Evolutionary conservation across 2,329 filamentous ascomycete species (phyloP), one percentile per base, ranked within the genome.

Genomic region (Aspergillus novofumigatus): DNA sequence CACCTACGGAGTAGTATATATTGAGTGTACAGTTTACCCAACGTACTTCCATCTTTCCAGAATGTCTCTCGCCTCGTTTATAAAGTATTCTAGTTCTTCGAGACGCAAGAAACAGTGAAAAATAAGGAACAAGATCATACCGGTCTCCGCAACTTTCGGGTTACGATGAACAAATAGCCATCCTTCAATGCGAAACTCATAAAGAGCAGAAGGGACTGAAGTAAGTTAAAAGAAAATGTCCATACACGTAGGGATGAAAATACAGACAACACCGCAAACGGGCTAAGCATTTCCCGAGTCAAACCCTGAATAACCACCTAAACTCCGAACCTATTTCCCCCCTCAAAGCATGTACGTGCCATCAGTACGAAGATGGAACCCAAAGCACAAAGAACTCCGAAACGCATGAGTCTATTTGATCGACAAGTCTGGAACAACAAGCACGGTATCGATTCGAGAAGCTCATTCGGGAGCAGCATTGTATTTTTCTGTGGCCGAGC

Each of bases 401-500:
- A 26, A 54, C 10, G 51, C 29, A 51, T 23, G 54, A 61, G 59
- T 54, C 65, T 69, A 65, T 65, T 70, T 72, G 67, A 58, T 69
- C 68, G 69, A 67, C 66, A 71, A 58, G 65, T 70, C 64, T 60
- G 55, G 49, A 57, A 53, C 42, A 26, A 53, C 25, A 50, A 38
- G 32, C 48, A 54, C 35, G 44, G 44, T 48, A 38, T 41, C 20
- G 44, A 29, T 41, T 52, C 45, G 51, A 25, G 35, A 29, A 21
- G 25, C 52, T 65, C 61, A 72, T 56, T 78, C 75, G 14, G 78
- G 78, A 28, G 68, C 78, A 52, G 79, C 80, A 61, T 86, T 85
- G 74, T 88, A 90, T 67, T 89, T 88, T 62, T 86, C 86, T 1
- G 86, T 87, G 1, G 92, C 92, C 57, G 86, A 87, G 47, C 89